A percentile compares a stretch with the other conserved stretches of the same genome.
phyloP scores from a whole-genome alignment of 169 alveolate genomes.

The Amoebophrya sp. region DNA sequence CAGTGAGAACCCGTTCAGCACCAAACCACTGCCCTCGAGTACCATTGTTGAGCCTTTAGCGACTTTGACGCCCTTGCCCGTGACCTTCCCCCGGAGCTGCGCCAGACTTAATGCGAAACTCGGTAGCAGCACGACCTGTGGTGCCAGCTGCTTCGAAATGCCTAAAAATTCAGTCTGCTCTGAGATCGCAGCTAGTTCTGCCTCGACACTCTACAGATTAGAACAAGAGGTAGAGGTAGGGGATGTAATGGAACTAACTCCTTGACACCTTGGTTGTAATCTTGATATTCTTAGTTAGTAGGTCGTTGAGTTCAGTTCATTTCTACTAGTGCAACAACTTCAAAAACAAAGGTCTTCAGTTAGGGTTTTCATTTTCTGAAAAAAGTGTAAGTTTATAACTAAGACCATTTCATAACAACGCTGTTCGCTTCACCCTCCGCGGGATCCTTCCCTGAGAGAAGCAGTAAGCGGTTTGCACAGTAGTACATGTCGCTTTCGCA shows the following conservation, averaged over 20 bases:
- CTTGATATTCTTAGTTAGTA: no score
- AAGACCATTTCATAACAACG: no score
- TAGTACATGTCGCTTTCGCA: constrained; percentile 39
- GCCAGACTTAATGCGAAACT: background rate
- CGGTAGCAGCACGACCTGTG: background rate
- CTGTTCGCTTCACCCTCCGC: no score
- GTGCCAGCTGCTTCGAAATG: background rate
- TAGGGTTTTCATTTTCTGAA: no score
- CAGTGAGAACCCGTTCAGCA: background rate
- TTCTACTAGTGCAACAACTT: no score
- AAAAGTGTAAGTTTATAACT: no score
- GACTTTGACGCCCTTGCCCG: background rate
- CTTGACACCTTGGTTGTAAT: no score
- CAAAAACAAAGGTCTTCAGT: no score
- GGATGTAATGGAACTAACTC: no score
- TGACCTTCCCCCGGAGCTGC: background rate
- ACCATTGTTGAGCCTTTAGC: background rate
- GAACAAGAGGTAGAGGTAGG: no score
- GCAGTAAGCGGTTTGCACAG: constrained; percentile 34
- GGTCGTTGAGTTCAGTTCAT: no score
- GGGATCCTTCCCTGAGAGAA: constrained; percentile 34
- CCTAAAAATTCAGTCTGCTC: background rate
- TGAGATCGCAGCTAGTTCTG: background rate
- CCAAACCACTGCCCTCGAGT: background rate
- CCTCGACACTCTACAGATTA: no score